phyloP scores from a whole-genome alignment of 768 basidiomycete species.

The Rhizopogon vesiculosus region DNA sequence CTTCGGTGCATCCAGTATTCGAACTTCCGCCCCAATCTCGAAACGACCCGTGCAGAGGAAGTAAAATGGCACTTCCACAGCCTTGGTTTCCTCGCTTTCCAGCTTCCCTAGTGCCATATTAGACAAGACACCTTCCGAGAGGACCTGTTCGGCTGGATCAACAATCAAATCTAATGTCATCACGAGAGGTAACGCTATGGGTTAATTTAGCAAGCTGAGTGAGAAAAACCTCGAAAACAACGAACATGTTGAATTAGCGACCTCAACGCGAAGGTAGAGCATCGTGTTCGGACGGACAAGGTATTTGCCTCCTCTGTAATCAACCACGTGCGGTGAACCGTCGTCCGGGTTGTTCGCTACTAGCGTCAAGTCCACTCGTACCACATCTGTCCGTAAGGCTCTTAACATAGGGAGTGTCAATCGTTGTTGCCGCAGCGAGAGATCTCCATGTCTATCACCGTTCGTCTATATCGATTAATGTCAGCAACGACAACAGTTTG shows the following conservation, averaged over 20 bases:
- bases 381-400: slow-evolving; percentile 63
- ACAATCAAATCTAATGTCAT: slow-evolving; percentile 51
- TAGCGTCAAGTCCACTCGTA: slow-evolving; percentile 55
- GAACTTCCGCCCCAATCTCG: slow-evolving; percentile 35
- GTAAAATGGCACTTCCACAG: slow-evolving; percentile 55
- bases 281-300: slow-evolving; percentile 57
- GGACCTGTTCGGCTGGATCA: slow-evolving; percentile 58
- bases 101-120: slow-evolving; percentile 66
- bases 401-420: slow-evolving; percentile 80
- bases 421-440: slow-evolving; percentile 74
- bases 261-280: slow-evolving; percentile 48
- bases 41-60: slow-evolving; percentile 73
- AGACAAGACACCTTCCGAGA: slow-evolving; percentile 62
- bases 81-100: slow-evolving; percentile 44
- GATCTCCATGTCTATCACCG: slow-evolving; percentile 67
- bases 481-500: neutral
- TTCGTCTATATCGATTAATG: slow-evolving; percentile 51
- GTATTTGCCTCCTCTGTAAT: slow-evolving; percentile 34
- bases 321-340: slow-evolving; percentile 8
- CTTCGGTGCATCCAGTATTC: slow-evolving; percentile 16
- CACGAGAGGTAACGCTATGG: slow-evolving; percentile 44
- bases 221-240: slow-evolving; percentile 8
- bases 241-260: slow-evolving; percentile 71
- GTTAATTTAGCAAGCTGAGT: neutral
- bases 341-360: slow-evolving; percentile 22